Base-by-base conservation (phyloP, 352 stramenopile genomes). In the Thalassiosira livingstoniorum region DNA sequence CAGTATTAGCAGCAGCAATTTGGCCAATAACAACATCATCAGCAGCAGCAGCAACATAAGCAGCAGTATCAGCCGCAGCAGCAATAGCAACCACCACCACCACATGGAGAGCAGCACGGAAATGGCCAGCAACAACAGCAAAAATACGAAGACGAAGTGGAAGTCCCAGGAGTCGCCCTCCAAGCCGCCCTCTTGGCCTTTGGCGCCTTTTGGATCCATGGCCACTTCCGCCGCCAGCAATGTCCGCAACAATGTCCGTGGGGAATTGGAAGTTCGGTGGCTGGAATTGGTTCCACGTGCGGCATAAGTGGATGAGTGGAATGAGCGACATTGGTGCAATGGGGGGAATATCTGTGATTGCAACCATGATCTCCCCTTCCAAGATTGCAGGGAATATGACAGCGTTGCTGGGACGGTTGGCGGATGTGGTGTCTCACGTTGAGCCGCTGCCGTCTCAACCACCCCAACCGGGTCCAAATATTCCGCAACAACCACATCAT, bases 131-230 rank as follows among this genome's bases (percentile, higher is more conserved):
- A 4, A 34, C 29, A 15, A 7, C 21, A 37, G 68, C 21, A 64
- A n/a, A 4, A 63, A 21, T 27, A 58, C 1, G 55, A 60, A 34
- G 42, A 13, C 60, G 51, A 47, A 27, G 62, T 72, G 25, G 73
- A 80, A 81, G 72, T 74, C 54, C 61, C 72, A 21, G 73, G 73
- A 23, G 73, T 81, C n/a, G 73, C 73, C 23, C 53, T 81, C 23
- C 61, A 75, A 68, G 75, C 73, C 21, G 73, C 73, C 53, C 39
- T 81, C 39, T 60, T 39, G 15, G 65, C 65, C 13, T 75, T 81
- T 37, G 53, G 37, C 4, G 27, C 18, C 21, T 27, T n/a, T 75
- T 3, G 62, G 39, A 2, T 45, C 55, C 23, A 35, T 63, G 5
- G 71, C 45, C 35, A 7, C 3, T 23, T 53, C 29, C 13, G 51